phyloP scores from a whole-genome alignment of 1,139 yeast species.

The Wickerhamiella pararugosa region DNA sequence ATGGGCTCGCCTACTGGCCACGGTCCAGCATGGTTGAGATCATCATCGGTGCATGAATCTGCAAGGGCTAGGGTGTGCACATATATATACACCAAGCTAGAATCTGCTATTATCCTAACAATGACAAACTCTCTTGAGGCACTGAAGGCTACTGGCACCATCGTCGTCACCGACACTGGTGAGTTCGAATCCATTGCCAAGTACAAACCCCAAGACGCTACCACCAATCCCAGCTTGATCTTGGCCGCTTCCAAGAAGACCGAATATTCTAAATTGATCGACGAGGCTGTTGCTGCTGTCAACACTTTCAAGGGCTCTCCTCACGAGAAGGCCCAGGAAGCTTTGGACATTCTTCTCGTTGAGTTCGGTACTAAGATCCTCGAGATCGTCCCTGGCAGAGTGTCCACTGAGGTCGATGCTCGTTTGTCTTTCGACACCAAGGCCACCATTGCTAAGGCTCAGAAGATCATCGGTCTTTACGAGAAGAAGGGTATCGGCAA shows the following conservation, averaged over 20 bases:
- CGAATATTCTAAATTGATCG: constrained; percentile 79
- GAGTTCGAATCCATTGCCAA: constrained; percentile 96
- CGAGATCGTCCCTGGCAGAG: constrained; percentile 96
- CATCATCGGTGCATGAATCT: no score
- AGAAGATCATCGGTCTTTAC: constrained; percentile 73
- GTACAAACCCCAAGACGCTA: constrained; percentile 97
- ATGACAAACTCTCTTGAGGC: constrained; percentile 61
- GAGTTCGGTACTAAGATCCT: constrained; percentile 93
- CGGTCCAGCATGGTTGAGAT: no score
- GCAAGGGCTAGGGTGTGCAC: no score
- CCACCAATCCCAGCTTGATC: constrained; percentile 96
- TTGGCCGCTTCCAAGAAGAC: constrained; percentile 89
- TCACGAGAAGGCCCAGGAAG: constrained; percentile 54
- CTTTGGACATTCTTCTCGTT: constrained; percentile 83
- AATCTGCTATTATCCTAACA: not conserved
- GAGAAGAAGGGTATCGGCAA: constrained; percentile 67
- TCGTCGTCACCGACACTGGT: constrained; percentile 92
- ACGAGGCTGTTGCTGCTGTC: constrained; percentile 80
- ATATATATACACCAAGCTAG: no score
- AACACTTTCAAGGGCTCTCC: constrained; percentile 35
- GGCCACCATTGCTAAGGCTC: constrained; percentile 84
- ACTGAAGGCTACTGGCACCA: constrained; percentile 89
- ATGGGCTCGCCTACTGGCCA: no score
- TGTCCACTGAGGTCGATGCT: constrained; percentile 97
- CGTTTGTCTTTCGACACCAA: constrained; percentile 90